Evolutionary conservation across 306 rosid species (phyloP), one percentile per base, ranked within the genome.

Genomic region (Lathyrus tuberosus): DNA sequence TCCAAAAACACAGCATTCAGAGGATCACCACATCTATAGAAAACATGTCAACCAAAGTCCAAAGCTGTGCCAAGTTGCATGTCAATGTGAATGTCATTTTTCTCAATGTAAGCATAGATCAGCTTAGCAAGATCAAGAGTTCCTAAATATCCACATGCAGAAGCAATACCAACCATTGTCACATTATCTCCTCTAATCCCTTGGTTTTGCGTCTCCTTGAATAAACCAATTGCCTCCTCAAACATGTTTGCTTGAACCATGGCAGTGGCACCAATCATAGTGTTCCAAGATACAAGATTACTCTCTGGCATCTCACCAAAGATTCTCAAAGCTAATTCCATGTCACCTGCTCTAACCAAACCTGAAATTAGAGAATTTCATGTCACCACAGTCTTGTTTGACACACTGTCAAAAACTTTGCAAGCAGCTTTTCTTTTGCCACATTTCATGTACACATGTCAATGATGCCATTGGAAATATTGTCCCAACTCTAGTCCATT

Each of bases 381-480:
- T 4, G 95, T 83, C 64, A 87, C 89, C 62, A 86, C 73, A 2
- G 87, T 83, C 84, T 80, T 86, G 66, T 88, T 83, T 28, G 78
- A 52, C 88, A 85, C 82, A 14, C 33, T 57, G 57, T 80, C 78
- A 72, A 89, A 89, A 58, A 80, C 75, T 66, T 76, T 68, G 57
- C 84, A 74, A 44, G 89, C 95, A 35, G 81, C 67, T 67, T 79
- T 86, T 60, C 79, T 87, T 74, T 76, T 67, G 58, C 88, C 89
- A 69, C 86, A 87, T 80, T 80, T 87, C 96, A 89, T 86, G 72
- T 87, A 20, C 22, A 92, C 95, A 92, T 87, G 73, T 89, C 96
- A 49, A 92, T 82, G 74, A 86, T n/a, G n/a, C n/a, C n/a, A n/a
- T n/a, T n/a, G n/a, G n/a, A n/a, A n/a, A n/a, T n/a, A n/a, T n/a